Percentiles rank a stretch among this genome's conserved stretches.
phyloP scores from a whole-genome alignment of 176 grass and related monocot genomes.

The Pontederia crassipes region DNA sequence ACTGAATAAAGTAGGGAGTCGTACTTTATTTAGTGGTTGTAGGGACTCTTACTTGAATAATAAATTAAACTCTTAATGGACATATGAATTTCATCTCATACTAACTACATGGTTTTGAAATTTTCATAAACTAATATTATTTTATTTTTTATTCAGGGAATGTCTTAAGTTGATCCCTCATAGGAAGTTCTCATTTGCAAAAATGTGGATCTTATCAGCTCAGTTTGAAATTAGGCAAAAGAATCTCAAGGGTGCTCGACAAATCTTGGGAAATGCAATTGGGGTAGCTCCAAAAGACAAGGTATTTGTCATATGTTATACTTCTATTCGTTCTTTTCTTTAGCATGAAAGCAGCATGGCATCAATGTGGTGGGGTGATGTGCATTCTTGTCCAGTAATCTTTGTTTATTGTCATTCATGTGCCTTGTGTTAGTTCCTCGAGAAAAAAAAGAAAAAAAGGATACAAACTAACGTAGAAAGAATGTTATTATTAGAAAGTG shows the following conservation, averaged over 20 bases:
- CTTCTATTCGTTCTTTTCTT: not conserved
- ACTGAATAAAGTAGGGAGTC: no score
- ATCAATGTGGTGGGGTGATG: no score
- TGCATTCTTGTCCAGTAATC: no score
- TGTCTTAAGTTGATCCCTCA: slow-evolving; percentile 72
- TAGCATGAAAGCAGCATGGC: not conserved
- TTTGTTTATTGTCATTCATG: no score
- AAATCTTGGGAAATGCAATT: slow-evolving; percentile 75
- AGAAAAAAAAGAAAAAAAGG: no score
- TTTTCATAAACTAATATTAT: not conserved
- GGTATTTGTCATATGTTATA: slow-evolving; percentile 17
- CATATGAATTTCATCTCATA: no score
- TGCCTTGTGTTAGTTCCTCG: no score
- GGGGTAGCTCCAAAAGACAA: slow-evolving; percentile 81
- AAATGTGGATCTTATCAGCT: slow-evolving; percentile 73
- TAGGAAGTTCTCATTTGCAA: slow-evolving; percentile 74
- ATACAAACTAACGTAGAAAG: no score
- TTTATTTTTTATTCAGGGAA: slow-evolving; percentile 22
- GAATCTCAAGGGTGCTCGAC: slow-evolving; percentile 40
- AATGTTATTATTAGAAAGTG: no score
- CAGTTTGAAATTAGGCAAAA: slow-evolving; percentile 69
- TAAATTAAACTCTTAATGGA: no score
- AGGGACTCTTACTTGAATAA: no score
- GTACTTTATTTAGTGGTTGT: no score
- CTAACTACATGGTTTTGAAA: not conserved